Evolutionary conservation across 106 monocot genomes (phyloP).

Genomic region (Hemerocallis citrina): DNA sequence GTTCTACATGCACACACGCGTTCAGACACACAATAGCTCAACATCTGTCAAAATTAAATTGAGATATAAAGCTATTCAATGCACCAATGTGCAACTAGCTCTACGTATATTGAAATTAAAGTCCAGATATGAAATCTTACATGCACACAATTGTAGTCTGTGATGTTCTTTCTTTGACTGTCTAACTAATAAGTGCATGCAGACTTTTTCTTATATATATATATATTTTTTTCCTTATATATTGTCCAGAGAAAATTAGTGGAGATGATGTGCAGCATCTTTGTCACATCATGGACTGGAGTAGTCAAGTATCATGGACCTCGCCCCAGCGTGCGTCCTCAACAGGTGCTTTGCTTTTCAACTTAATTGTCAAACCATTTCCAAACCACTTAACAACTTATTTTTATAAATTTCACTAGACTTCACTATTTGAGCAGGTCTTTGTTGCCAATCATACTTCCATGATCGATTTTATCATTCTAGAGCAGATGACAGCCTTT

Average conservation of each 20-base stretch:
- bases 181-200: no score
- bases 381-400: no score
- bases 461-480: slow-evolving; percentile 97
- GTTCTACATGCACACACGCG: no score
- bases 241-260: slow-evolving; percentile 68
- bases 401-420: not conserved
- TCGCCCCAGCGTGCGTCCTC: slow-evolving; percentile 87
- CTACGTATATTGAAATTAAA: no score
- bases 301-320: slow-evolving; percentile 96
- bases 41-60: no score
- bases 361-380: not conserved
- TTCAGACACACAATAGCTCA: no score
- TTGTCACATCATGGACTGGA: slow-evolving; percentile 99
- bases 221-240: not conserved
- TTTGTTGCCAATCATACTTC: slow-evolving; percentile 99
- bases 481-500: slow-evolving; percentile 99
- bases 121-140: no score
- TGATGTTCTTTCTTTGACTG: no score
- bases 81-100: no score
- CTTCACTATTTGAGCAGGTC: slow-evolving; percentile 33
- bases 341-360: slow-evolving; percentile 47
- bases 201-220: no score
- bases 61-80: no score
- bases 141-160: no score
- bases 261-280: slow-evolving; percentile 91